Evolutionary conservation across 805 yeast species (phyloP), one percentile per base, ranked within the genome.

Genomic region (Vanderwaltozyma yarrowii): DNA sequence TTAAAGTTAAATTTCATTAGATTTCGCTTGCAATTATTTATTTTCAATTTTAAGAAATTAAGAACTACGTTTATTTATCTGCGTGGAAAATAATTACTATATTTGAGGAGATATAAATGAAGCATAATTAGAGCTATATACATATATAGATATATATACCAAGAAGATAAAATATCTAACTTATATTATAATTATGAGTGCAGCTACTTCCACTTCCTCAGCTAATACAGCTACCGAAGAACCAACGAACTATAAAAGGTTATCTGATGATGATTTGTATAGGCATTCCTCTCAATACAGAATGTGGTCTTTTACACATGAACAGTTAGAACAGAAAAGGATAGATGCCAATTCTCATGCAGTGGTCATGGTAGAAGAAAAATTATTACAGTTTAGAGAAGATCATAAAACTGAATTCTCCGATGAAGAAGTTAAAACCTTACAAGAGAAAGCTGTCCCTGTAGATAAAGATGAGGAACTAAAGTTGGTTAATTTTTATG

Each of bases 251-350:
- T 46, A 49, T 38, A 54, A 56, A 32, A 58, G 69, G 37, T 69
- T 82, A 7, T 65, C 86, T 1, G 82, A 76, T 50, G 96, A 92
- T 58, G 98, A 92, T 45, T 64, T 92, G 29, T 89, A 85, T 60
- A 72, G 97, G 32, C 71, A 87, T 24, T 83, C 95, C 4, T 72
- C 92, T 1, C 98, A 89, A 62, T 89, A 71, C 56, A 66, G 80
- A 37, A 40, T 75, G 9, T 89, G 98, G 98, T 87, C 96, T 1
- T 89, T 74, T 58, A 76, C 86, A 0, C 53, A 56, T 15, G 73
- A 73, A 2, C 73, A 71, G 39, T 65, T 89, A n/a, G 61, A 58
- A 3, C 66, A 69, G 21, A 59, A 65, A 26, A 64, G 84, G 41
- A 46, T 50, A 13, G 49, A 61, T 12, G 71, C 78, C 5, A 80